Evolutionary conservation across 2,329 filamentous ascomycete genomes (phyloP).

Genomic region (Cladosporium sp.): DNA sequence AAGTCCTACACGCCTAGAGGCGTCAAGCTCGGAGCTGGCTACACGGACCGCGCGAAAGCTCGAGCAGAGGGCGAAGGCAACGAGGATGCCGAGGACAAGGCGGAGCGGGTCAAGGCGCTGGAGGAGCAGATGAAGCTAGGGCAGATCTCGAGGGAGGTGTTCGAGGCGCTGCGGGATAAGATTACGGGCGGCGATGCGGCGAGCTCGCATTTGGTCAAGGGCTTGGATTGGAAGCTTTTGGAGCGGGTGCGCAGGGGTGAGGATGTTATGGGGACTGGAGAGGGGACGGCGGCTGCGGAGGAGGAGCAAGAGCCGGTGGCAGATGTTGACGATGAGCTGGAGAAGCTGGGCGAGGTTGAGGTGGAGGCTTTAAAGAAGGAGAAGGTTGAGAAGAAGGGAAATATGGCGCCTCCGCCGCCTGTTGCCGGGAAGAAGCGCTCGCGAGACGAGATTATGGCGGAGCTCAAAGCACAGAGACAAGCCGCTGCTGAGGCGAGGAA

Average conservation of each 20-base stretch:
- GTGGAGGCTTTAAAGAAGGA: constrained; percentile 67
- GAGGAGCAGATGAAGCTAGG: constrained; percentile 80
- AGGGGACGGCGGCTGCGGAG: constrained; percentile 40
- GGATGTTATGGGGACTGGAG: constrained; percentile 47
- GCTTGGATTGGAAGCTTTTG: constrained; percentile 80
- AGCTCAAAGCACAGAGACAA: constrained; percentile 57
- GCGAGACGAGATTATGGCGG: constrained; percentile 59
- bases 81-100: constrained; percentile 54
- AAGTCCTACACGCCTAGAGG: constrained; percentile 78
- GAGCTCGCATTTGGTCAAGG: constrained; percentile 87
- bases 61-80: constrained; percentile 53
- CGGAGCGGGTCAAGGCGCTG: constrained; percentile 70
- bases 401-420: constrained; percentile 38
- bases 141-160: constrained; percentile 77
- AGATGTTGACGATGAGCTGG: constrained; percentile 48
- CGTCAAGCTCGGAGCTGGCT: constrained; percentile 74
- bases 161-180: constrained; percentile 71
- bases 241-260: constrained; percentile 69
- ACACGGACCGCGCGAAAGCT: constrained; percentile 75
- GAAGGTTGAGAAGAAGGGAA: constrained; percentile 53
- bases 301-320: constrained; percentile 26
- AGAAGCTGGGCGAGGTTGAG: constrained; percentile 63
- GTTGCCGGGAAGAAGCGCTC: constrained; percentile 53
- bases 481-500: constrained; percentile 46
- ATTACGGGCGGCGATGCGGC: constrained; percentile 78